Evolutionary conservation across 2,329 filamentous ascomycete genomes (phyloP).

Genomic region (Colletotrichum gigasporum): DNA sequence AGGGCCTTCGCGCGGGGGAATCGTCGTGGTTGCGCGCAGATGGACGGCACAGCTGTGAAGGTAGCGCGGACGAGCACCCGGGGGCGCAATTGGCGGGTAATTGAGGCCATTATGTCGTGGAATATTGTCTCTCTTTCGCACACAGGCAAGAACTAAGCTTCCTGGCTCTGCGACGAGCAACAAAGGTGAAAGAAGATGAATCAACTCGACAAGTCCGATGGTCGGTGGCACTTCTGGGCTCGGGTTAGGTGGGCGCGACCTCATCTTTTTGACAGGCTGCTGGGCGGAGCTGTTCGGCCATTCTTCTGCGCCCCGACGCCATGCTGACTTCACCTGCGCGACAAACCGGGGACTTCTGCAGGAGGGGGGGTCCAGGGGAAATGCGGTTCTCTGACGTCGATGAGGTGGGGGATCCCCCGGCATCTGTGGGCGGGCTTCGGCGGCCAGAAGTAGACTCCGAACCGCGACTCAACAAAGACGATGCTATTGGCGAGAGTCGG

Average conservation of each 20-base stretch:
- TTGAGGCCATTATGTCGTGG: slow-evolving; percentile 10
- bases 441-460: slow-evolving; percentile 13
- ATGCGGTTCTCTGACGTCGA: slow-evolving; percentile 14
- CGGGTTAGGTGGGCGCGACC: slow-evolving; percentile 30
- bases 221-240: slow-evolving; percentile 8
- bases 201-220: slow-evolving; percentile 4
- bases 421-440: slow-evolving; percentile 4
- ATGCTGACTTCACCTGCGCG: neutral
- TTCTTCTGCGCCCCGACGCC: slow-evolving; percentile 25
- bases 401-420: neutral
- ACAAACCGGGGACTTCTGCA: neutral
- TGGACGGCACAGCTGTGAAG: neutral
- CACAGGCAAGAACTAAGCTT: neutral
- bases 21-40: slow-evolving; percentile 21
- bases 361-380: neutral
- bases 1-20: slow-evolving; percentile 21
- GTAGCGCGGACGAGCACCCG: slow-evolving; percentile 23
- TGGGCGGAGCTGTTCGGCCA: slow-evolving; percentile 4
- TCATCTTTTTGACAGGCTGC: slow-evolving; percentile 24
- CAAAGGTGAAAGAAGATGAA: neutral
- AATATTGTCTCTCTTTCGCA: neutral
- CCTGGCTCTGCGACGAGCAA: neutral
- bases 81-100: slow-evolving; percentile 24
- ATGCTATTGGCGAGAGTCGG: slow-evolving; percentile 21
- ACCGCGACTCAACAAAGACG: neutral